Conservation (phyloP, 768 basidiomycete species). For the Xerocomellus chrysenteron region DNA sequence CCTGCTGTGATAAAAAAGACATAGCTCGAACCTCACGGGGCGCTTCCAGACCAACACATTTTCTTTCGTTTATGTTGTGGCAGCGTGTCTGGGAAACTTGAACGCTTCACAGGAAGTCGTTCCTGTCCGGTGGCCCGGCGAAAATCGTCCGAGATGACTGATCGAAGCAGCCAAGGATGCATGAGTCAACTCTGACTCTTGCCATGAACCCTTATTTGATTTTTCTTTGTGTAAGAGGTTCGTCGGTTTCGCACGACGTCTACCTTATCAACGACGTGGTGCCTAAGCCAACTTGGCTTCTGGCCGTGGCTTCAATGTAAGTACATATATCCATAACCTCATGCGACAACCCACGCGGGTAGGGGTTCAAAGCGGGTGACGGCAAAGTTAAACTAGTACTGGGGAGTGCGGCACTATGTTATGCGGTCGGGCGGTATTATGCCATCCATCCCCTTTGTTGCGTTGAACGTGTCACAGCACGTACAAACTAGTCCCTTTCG, state of each 20-base stretch:
- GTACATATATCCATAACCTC: too few relatives aligned
- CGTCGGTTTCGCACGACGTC: too few relatives aligned
- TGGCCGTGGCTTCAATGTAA: not conserved
- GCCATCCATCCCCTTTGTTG: not conserved
- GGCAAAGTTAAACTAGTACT: not conserved
- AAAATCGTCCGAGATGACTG: constrained; percentile 8
- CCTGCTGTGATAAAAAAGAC: not conserved
- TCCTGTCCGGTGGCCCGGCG: not conserved
- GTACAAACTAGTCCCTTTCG: not conserved
- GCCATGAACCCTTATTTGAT: too few relatives aligned
- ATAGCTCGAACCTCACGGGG: not conserved
- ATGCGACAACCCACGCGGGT: not conserved
- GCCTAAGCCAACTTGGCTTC: not conserved
- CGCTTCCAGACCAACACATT: not conserved
- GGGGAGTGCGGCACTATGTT: not conserved
- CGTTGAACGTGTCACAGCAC: not conserved
- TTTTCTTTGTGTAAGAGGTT: too few relatives aligned
- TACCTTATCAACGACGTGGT: constrained; percentile 1
- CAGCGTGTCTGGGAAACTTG: not conserved
- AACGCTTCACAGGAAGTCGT: not conserved
- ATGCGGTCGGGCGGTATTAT: not conserved
- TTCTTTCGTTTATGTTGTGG: not conserved
- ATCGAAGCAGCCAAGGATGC: not conserved
- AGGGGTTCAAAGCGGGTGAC: not conserved
- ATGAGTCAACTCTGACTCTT: not conserved